Conservation (phyloP, 2,329 filamentous ascomycete genomes). For the Penicillium sp. region DNA sequence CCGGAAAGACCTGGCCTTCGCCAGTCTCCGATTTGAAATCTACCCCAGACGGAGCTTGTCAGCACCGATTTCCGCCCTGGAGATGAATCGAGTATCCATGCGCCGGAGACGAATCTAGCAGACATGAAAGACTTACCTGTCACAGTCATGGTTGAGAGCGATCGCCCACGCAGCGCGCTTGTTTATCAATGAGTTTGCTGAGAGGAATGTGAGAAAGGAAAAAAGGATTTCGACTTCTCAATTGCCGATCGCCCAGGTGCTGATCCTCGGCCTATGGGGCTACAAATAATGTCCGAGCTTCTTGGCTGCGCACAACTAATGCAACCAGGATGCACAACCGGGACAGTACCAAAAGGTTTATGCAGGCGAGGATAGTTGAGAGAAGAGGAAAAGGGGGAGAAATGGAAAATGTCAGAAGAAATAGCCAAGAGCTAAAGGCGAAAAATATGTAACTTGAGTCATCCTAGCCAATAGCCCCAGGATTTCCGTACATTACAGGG, state of each 20-base stretch:
- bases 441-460: not conserved
- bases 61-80: conserved; percentile 4
- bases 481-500: not conserved
- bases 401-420: not conserved
- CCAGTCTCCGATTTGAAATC: conserved; percentile 15
- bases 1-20: conserved; percentile 19
- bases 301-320: not conserved
- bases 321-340: not conserved
- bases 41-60: conserved; percentile 5
- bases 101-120: not conserved
- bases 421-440: not conserved
- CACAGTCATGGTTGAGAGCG: not conserved
- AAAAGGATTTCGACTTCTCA: not conserved
- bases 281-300: not conserved
- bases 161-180: not conserved
- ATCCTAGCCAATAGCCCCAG: not conserved
- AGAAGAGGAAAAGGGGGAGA: not conserved
- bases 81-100: not conserved
- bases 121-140: not conserved
- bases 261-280: not conserved
- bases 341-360: not conserved
- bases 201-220: not conserved
- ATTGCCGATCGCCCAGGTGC: not conserved
- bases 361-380: not conserved
- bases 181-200: not conserved